Evolutionary conservation across 2,329 filamentous ascomycete species (phyloP), one percentile per base, ranked within the genome.

Genomic region (Seiridium unicorne): DNA sequence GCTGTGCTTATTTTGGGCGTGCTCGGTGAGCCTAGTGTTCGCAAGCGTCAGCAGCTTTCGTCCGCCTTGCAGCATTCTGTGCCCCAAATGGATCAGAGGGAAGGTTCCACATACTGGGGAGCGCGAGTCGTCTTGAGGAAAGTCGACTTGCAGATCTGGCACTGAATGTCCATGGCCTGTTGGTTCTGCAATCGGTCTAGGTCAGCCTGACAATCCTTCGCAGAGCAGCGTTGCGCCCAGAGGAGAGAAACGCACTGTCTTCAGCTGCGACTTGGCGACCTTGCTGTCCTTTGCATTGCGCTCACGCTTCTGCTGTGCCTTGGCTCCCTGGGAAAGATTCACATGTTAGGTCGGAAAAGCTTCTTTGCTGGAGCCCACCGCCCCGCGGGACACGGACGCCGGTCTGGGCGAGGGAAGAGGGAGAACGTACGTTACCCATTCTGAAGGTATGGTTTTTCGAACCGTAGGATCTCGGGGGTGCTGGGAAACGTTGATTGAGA

Each of bases 101-200:
- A n/a, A 13, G 55, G 11, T 46, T 48, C 5, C 48, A 78, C 84
- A 66, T 80, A 88, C 85, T 89, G 87, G 69, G 88, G 88, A 63
- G 83, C 86, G 72, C 89, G 89, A 62, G 88, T 89, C 42, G 90
- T 93, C 80, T 89, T 89, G 67, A 93, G 83, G 79, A 93, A 93
- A 36, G 89, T 90, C 68, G 89, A 84, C 77, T 88, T 90, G 89
- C 90, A 93, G 70, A 87, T 81, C 66, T 84, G 78, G 83, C 90
- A 93, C 76, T 91, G 88, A 75, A 93, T 91, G 71, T 84, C 88
- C 80, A 87, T 90, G 61, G 90, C 90, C 67, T 88, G 81, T 68
- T 84, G 81, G 79, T 93, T 93, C 88, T 91, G 66, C 62, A 44
- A 31, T 11, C 3, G n/a, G 36, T 44, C 7, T 44, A 11, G 35